Percentiles rank a stretch among this genome's conserved stretches.
These are phyloP conservation scores for Eucalyptus globulus DNA, from an alignment of 345 rosid species.

Conservation along the genomic window DNA sequence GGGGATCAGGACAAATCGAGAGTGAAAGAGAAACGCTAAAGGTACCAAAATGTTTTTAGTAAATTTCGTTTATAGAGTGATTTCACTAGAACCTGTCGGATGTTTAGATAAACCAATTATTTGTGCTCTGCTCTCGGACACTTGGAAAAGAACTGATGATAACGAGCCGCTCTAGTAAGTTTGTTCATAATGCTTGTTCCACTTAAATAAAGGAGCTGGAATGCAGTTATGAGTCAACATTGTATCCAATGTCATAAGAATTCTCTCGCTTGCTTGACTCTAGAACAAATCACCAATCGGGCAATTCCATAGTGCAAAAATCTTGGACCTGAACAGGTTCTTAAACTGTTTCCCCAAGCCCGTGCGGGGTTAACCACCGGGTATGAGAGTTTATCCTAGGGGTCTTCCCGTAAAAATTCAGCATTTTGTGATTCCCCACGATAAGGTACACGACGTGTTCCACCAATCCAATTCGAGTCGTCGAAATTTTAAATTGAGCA, in stretches of 20 bases:
- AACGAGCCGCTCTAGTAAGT: neutral
- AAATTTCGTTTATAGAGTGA: neutral
- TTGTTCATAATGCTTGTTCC: neutral
- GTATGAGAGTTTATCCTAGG: too few relatives aligned
- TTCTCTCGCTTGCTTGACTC: neutral
- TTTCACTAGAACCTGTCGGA: neutral
- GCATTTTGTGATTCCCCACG: neutral
- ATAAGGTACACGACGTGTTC: neutral
- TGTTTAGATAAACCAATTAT: neutral
- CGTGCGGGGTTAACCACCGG: too few relatives aligned
- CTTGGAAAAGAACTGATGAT: neutral
- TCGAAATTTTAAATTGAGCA: neutral
- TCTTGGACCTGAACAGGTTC: accelerated
- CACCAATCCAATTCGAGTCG: neutral
- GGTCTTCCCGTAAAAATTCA: neutral
- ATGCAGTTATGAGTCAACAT: neutral
- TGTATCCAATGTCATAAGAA: neutral
- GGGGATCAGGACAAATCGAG: neutral
- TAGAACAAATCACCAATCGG: neutral
- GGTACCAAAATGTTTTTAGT: neutral
- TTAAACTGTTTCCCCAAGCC: too few relatives aligned
- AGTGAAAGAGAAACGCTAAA: neutral
- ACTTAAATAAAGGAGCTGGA: neutral
- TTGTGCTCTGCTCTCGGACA: neutral
- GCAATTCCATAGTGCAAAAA: neutral